Base-by-base conservation (phyloP, 2,329 filamentous ascomycete genomes). In the Pezicula radicicola region DNA sequence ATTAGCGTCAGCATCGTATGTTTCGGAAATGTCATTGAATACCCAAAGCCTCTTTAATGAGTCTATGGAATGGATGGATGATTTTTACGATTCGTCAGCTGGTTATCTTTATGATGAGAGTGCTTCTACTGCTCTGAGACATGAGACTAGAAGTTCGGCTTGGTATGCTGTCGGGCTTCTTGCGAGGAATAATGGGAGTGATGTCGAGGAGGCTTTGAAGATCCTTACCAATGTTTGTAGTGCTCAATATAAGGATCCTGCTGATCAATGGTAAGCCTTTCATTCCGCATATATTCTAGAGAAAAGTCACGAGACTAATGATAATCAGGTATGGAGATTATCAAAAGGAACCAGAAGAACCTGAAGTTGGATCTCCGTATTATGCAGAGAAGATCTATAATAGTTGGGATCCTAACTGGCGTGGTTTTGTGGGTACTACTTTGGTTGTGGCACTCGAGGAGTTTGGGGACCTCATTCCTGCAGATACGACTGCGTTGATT, bases 321-420 rank as follows among this genome's bases (percentile, higher is more conserved):
- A 44, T 12, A 52, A 19, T 48, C 35, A 66, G 72, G 72, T 73
- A 69, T 54, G 78, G 75, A 25, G 73, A 75, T 49, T 84, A 83
- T 56, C 76, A 80, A 42, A 68, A 72, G 27, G 72, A 79, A 40
- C 78, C 79, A 0, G 80, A 85, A 57, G 76, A 85, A 62, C 82
- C 83, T 0, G 74, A 73, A 2, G 76, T 85, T 4, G 81, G 80
- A 16, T 76, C 72, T 2, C 49, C 67, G 2, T 65, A 69, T 15
- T 85, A 85, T 55, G 71, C 73, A 1, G 64, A 72, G 0, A 61
- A 65, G 4, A 79, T 80, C 33, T 83, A 84, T 60, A 72, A 75
- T 50, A 75, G 76, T 0, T 85, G 80, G 78, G 83, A 85, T 57
- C 81, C 81, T 2, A 85, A 86, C 55, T 85, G 82, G 82, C 72